These are phyloP conservation scores for Cyclotella cryptica DNA, from an alignment of 108 stramenopile genomes.

Conservation along the genomic window DNA sequence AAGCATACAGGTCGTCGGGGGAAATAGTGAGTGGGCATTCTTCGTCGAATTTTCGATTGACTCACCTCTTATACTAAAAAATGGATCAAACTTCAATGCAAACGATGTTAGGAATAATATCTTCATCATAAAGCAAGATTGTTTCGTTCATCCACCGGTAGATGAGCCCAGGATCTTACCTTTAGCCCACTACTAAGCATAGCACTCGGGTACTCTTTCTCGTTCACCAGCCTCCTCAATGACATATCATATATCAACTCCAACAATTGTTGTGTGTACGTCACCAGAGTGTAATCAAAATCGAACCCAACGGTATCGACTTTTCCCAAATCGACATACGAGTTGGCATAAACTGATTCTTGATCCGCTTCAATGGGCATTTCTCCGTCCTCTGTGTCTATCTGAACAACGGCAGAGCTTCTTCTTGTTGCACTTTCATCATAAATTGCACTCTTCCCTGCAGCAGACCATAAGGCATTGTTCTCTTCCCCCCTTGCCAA, in stretches of 20 bases:
- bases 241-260: conserved; percentile 95
- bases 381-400: conserved; percentile 6
- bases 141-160: not conserved
- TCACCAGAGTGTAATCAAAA: conserved; percentile 96
- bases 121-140: too few species aligned
- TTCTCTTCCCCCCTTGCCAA: conserved; percentile 30
- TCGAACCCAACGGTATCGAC: conserved; percentile 95
- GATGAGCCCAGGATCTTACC: not conserved
- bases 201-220: conserved; percentile 88
- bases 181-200: conserved; percentile 63
- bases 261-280: conserved; percentile 86
- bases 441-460: not conserved
- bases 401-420: not conserved
- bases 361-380: conserved; percentile 23
- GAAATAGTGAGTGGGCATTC: not conserved
- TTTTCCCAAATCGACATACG: conserved; percentile 91
- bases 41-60: not conserved
- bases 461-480: not conserved
- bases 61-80: conserved; percentile 87
- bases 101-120: too few species aligned
- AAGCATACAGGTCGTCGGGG: not conserved
- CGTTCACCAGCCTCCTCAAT: conserved; percentile 81
- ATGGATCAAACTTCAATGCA: conserved; percentile 74
- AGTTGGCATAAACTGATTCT: conserved; percentile 88
- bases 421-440: conserved; percentile 1